Evolutionary conservation across 2,329 filamentous ascomycete species (phyloP), one percentile per base, ranked within the genome.

Genomic region (Lizonia empirigonia): DNA sequence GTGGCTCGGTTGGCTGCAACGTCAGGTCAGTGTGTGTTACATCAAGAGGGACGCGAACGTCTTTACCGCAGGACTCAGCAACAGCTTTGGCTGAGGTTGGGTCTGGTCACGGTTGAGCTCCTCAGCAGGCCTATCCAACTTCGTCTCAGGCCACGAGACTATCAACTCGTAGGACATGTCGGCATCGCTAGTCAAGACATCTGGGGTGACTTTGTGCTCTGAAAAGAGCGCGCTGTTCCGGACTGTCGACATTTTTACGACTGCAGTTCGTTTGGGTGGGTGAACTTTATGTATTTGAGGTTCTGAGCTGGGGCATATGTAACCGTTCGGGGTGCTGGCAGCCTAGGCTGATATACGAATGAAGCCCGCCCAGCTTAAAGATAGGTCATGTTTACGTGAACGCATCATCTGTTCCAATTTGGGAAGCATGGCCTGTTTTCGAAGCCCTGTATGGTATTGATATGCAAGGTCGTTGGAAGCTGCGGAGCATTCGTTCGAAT

Each of bases 191-290:
- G 58, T 49, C 5, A 64, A 41, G 3, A 63, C 58, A 30, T 62
- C 58, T 15, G 60, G 57, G 6, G 62, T 62, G 15, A 64, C 50
- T n/a, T 60, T 61, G 41, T 51, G 30, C 19, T 51, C 22, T 12
- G 41, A 51, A 20, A 51, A 40, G 2, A 51, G 48, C 9, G 48
- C 48, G 7, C 30, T 51, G 30, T 45, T 40, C 13, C 32, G 35
- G 15, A 30, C 13, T 26, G 23, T 45, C 15, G 48, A 40, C 48
- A 51, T 46, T 5, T 20, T 32, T 9, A 12, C 19, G 9, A 0
- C 23, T 4, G 15, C 29, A 3, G 13, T 32, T 16, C 6, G 24
- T 15, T n/a, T n/a, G n/a, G n/a, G n/a, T n/a, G n/a, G n/a, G n/a
- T n/a, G n/a, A n/a, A n/a, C n/a, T n/a, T n/a, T n/a, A n/a, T n/a